These are phyloP conservation scores for Aspergillus costaricaensis DNA, from an alignment of 2,329 filamentous ascomycete genomes.

Conservation along the genomic window DNA sequence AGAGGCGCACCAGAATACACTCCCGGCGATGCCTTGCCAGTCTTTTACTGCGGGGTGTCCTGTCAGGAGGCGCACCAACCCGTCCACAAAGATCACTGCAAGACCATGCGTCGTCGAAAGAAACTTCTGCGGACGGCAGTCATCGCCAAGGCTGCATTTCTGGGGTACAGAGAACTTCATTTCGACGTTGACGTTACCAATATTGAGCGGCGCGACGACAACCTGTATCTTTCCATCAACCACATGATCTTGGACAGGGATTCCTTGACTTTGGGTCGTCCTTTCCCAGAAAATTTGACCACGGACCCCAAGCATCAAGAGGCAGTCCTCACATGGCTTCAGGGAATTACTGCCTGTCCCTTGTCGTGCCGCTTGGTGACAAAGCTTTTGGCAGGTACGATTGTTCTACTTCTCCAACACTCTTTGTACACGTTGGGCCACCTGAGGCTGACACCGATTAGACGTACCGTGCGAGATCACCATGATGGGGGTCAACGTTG, in stretches of 20 bases:
- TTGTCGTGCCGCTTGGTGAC: not conserved
- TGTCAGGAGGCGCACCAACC: not conserved
- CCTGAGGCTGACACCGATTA: not conserved
- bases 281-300: not conserved
- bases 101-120: not conserved
- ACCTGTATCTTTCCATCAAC: not conserved
- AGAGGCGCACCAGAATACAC: not conserved
- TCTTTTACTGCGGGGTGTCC: not conserved
- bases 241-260: not conserved
- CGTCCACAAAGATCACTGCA: not conserved
- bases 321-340: not conserved
- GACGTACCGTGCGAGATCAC: not conserved
- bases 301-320: not conserved
- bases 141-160: not conserved
- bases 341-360: not conserved
- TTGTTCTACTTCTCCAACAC: no score
- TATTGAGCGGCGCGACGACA: not conserved
- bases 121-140: not conserved
- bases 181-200: not conserved
- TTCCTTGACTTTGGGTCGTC: not conserved
- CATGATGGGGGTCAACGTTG: no score
- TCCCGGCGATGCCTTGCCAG: not conserved
- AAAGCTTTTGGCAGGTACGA: not conserved
- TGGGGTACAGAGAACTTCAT: not conserved
- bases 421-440: not conserved